Conservation (phyloP, 1,284 basidiomycete genomes). For the Meira miltonrushii region DNA sequence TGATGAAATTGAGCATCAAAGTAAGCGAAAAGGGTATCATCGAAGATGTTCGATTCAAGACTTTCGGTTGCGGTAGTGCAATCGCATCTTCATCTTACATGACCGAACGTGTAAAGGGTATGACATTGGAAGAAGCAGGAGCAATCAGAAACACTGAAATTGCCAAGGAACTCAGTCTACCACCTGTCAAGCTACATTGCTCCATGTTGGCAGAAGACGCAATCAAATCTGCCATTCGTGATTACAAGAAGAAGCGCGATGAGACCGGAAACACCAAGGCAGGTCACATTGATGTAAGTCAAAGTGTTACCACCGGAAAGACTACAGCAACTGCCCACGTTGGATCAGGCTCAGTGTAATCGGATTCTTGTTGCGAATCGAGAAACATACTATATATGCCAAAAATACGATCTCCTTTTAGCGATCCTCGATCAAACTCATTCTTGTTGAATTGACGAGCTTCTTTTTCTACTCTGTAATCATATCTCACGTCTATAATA, state of each 20-base stretch:
- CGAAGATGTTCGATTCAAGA: constrained; percentile 91
- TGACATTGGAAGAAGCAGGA: constrained; percentile 87
- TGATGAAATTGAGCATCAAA: constrained; percentile 98
- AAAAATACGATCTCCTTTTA: no score
- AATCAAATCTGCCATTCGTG: constrained; percentile 60
- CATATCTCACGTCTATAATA: no score
- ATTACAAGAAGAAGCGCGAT: constrained; percentile 39
- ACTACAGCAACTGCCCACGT: constrained; percentile 65
- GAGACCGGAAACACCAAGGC: constrained; percentile 43
- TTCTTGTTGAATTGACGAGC: no score
- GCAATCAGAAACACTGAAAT: constrained; percentile 99
- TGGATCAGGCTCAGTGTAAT: constrained; percentile 5
- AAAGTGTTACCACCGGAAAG: constrained; percentile 64
- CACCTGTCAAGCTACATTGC: constrained; percentile 79
- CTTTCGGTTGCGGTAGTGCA: constrained; percentile 73
- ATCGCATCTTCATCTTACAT: constrained; percentile 69
- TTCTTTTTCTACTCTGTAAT: no score
- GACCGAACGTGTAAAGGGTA: constrained; percentile 93
- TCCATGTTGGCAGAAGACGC: constrained; percentile 96
- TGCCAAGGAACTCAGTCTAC: constrained; percentile 77
- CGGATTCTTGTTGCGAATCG: background rate
- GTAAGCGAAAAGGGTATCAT: constrained; percentile 91
- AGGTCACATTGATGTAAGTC: constrained; percentile 72
- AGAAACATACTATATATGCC: no score
- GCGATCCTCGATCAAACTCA: no score